phyloP scores from a whole-genome alignment of 805 yeast species.

The Helenozyma rhizophorensis region DNA sequence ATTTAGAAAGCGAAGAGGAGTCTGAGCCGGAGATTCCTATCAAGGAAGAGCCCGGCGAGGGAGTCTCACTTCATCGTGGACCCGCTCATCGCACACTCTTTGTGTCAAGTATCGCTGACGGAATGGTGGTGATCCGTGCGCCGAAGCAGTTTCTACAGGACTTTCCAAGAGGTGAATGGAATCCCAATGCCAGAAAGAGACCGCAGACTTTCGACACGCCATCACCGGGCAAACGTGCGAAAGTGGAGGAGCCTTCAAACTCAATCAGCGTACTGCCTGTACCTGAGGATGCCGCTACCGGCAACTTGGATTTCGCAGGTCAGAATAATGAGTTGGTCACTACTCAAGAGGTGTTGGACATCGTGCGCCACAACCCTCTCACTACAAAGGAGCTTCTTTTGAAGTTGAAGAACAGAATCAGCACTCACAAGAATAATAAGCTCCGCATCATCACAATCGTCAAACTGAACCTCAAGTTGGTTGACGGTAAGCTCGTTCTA shows the following conservation, averaged over 20 bases:
- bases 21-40: conserved; percentile 32
- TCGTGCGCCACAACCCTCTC: conserved; percentile 53
- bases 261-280: conserved; percentile 8
- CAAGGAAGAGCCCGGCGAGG: conserved; percentile 31
- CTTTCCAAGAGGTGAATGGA: conserved; percentile 85
- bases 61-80: conserved; percentile 3
- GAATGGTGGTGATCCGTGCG: conserved; percentile 56
- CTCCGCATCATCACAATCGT: conserved; percentile 54
- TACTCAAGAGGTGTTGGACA: conserved; percentile 63
- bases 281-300: conserved; percentile 8
- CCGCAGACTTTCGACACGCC: conserved; percentile 17
- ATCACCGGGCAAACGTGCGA: conserved; percentile 37
- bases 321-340: conserved; percentile 50
- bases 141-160: conserved; percentile 53
- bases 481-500: conserved; percentile 43
- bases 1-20: conserved; percentile 62
- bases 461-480: conserved; percentile 52
- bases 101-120: conserved; percentile 32
- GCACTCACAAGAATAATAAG: conserved; percentile 60
- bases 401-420: conserved; percentile 57
- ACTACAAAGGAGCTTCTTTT: conserved; percentile 62
- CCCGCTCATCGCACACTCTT: conserved; percentile 11
- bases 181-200: conserved; percentile 52
- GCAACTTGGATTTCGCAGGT: conserved; percentile 34
- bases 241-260: conserved; percentile 28